Base-by-base conservation (phyloP, 495 filamentous ascomycete species). In the Talaromyces adpressus region DNA sequence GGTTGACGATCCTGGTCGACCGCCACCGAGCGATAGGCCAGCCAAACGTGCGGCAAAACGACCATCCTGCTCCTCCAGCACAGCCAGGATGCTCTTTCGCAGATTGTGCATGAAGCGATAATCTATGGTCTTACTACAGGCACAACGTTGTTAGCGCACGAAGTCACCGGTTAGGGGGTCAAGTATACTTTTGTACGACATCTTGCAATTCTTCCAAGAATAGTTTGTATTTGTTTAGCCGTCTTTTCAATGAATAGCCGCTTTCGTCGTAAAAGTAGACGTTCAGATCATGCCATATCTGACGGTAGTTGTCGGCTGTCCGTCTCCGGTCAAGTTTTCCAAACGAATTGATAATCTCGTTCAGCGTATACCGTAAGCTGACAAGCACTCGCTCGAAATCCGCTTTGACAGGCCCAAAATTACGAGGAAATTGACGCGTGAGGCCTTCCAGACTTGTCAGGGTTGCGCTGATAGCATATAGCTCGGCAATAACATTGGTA, bases 161-260 rank as follows among this genome's bases (percentile, higher is more conserved):
- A 23, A 6, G 16, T 22, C 34, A 47, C 20, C 20, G 23, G n/a
- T 49, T 29, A 60, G 56, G 51, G 29, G 53, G 54, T 61, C 8
- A 56, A 32, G 69, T 76, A 66, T 72, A 84, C 80, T 77, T 76
- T 69, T 73, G 77, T 57, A 82, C 67, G 52, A 80, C 66, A 66
- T 81, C 74, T 41, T 69, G 67, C 65, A 87, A 66, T 51, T 80
- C 79, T 49, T 73, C 65, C 25, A 88, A 63, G 63, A 86, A 84
- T 14, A 66, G 68, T 22, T 78, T 77, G 66, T 87, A 88, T 64
- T 77, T 72, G 7, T 80, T 78, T 27, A 90, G 71, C 7, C 87
- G 82, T 14, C 74, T 72, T 4, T 69, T 67, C 36, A 89, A 69
- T 0, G 75, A 67, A 29, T 79, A 76, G 1, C 79, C 74, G 57